Percentiles rank a stretch among this genome's conserved stretches.
Evolutionary conservation across 768 basidiomycete species (phyloP).

Genomic region (Tulasnella sp.): DNA sequence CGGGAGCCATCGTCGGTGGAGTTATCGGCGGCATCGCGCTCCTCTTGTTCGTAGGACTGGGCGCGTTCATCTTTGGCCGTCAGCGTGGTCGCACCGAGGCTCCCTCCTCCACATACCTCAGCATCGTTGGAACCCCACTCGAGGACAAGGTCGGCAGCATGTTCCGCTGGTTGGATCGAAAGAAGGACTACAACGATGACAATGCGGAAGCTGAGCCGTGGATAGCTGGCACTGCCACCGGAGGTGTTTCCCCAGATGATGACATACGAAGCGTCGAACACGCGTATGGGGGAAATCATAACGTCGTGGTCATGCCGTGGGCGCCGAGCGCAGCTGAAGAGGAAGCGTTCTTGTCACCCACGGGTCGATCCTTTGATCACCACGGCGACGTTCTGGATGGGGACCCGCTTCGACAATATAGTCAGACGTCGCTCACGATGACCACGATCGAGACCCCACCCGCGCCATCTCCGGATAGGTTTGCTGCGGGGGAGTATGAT

Average conservation of each 20-base stretch:
- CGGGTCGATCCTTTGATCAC: not conserved
- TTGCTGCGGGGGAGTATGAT: not conserved
- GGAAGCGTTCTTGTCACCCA: conserved; percentile 11
- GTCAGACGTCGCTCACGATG: not conserved
- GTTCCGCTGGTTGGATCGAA: not conserved
- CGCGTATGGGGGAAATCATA: not conserved
- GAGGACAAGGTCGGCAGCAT: not conserved
- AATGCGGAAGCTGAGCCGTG: conserved; percentile 13
- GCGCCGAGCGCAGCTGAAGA: not conserved
- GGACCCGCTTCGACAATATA: not conserved
- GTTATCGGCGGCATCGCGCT: conserved; percentile 16
- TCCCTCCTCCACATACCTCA: conserved; percentile 3
- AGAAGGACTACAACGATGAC: not conserved
- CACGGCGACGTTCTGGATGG: not conserved
- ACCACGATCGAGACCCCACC: not conserved
- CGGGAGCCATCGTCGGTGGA: conserved; percentile 16
- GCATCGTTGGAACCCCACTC: not conserved
- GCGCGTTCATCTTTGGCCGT: conserved; percentile 10
- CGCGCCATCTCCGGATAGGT: not conserved
- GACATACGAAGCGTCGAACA: not conserved
- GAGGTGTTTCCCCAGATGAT: not conserved
- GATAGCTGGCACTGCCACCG: not conserved
- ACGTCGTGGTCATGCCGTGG: conserved; percentile 6
- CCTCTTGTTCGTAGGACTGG: not conserved
- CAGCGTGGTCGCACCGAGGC: not conserved